phyloP scores from a whole-genome alignment of 2,329 filamentous ascomycete genomes.

The Exophiala phaeomuriformis region DNA sequence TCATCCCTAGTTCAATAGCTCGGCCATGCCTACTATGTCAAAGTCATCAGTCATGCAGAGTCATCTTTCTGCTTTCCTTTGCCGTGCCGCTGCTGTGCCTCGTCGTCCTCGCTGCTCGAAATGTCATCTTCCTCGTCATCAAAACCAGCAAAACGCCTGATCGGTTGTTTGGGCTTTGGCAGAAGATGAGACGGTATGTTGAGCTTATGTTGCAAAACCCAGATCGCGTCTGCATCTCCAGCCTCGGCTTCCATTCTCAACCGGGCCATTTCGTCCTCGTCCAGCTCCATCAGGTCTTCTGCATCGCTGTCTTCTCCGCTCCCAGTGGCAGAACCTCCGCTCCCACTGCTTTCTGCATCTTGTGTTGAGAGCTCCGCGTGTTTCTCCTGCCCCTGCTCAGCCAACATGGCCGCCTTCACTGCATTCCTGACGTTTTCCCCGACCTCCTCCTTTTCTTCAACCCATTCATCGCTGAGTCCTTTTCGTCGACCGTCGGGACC shows the following conservation, averaged over 20 bases:
- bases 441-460: slow-evolving; percentile 88
- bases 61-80: slow-evolving; percentile 10
- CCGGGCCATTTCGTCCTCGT: slow-evolving; percentile 23
- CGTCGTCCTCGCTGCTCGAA: slow-evolving; percentile 39
- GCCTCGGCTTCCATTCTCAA: slow-evolving; percentile 24
- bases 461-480: slow-evolving; percentile 73
- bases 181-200: slow-evolving; percentile 21
- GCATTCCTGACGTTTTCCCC: slow-evolving; percentile 75
- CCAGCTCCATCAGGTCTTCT: slow-evolving; percentile 28
- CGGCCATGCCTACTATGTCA: neutral
- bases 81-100: slow-evolving; percentile 19
- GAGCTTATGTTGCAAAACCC: slow-evolving; percentile 27
- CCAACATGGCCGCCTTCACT: slow-evolving; percentile 65
- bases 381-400: slow-evolving; percentile 39
- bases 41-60: neutral
- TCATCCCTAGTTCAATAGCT: too few relatives aligned
- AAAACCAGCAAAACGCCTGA: slow-evolving; percentile 39
- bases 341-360: slow-evolving; percentile 35
- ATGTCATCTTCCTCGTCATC: slow-evolving; percentile 44
- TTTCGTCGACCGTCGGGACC: slow-evolving; percentile 47
- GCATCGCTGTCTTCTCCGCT: slow-evolving; percentile 37
- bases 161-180: slow-evolving; percentile 23
- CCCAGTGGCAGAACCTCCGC: slow-evolving; percentile 30
- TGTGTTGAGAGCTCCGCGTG: slow-evolving; percentile 34
- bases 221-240: slow-evolving; percentile 26